Percentiles rank a stretch among this genome's conserved stretches.
Conservation (phyloP, 2,329 filamentous ascomycete species). For the Magnaporthiopsis incrustans region DNA sequence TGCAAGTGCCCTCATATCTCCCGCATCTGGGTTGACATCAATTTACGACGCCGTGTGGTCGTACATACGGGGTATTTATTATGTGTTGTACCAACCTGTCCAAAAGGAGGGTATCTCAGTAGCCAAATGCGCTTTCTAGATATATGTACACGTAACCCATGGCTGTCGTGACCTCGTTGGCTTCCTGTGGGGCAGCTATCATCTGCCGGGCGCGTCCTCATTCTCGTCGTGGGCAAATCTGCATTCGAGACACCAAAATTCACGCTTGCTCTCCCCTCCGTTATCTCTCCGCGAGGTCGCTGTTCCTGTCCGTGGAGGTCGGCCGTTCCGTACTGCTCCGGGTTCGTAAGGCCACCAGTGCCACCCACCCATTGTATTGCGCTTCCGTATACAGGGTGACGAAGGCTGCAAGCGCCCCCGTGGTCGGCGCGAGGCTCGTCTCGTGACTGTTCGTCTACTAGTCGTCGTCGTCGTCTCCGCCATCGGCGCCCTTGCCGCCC, state of each 20-base stretch:
- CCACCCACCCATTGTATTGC: not conserved
- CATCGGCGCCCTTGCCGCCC: slow-evolving; percentile 39
- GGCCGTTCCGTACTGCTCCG: not conserved
- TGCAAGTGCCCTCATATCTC: too few species aligned
- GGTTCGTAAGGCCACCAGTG: not conserved
- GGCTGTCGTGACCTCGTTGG: not conserved
- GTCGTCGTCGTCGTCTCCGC: slow-evolving; percentile 48
- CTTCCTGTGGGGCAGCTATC: not conserved
- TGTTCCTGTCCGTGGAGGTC: not conserved
- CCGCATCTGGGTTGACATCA: not conserved
- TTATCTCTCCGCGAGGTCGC: not conserved
- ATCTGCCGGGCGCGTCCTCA: not conserved
- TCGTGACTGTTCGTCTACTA: slow-evolving; percentile 12
- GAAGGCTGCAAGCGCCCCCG: not conserved
- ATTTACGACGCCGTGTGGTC: not conserved
- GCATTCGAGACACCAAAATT: not conserved
- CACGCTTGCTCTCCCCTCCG: not conserved
- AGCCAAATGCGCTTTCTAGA: not conserved
- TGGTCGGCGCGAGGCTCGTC: not conserved
- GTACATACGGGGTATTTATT: slow-evolving; percentile 3
- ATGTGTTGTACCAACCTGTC: not conserved
- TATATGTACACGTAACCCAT: not conserved
- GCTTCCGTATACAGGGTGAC: not conserved
- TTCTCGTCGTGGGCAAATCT: not conserved
- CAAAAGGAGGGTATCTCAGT: slow-evolving; percentile 2